A percentile compares a stretch with the other conserved stretches of the same genome.
Evolutionary conservation across 2,329 filamentous ascomycete genomes (phyloP).

Genomic region (Neofusicoccum sp.): DNA sequence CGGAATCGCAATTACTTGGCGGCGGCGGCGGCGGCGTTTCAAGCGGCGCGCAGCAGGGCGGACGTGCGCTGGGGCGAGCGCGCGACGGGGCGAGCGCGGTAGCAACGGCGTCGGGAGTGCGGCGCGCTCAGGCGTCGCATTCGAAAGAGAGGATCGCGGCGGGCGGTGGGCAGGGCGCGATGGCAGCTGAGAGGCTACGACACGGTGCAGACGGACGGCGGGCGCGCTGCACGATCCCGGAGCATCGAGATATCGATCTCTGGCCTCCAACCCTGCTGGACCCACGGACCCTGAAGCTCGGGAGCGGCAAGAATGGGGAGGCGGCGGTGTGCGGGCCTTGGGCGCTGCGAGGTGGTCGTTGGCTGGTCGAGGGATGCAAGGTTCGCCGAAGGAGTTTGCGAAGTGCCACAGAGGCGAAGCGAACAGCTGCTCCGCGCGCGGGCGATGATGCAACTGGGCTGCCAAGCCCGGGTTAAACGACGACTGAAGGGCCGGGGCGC

Average conservation of each 20-base stretch:
- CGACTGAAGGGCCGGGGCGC: neutral
- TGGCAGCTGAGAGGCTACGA: conserved; percentile 16
- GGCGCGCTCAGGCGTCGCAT: conserved; percentile 13
- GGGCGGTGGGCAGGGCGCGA: neutral
- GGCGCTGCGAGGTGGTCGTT: conserved; percentile 20
- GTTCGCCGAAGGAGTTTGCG: conserved; percentile 20
- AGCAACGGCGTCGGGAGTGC: neutral
- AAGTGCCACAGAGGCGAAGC: conserved; percentile 21
- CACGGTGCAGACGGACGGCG: conserved; percentile 9
- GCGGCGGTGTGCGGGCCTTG: conserved; percentile 19
- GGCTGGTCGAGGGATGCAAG: conserved; percentile 23
- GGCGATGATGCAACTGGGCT: conserved; percentile 17
- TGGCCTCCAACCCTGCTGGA: conserved; percentile 13
- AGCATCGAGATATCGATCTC: conserved; percentile 23
- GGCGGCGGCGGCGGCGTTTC: conserved; percentile 18
- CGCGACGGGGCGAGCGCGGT: neutral
- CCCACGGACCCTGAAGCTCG: conserved; percentile 20
- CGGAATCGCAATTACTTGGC: conserved; percentile 18
- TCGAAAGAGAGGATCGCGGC: neutral
- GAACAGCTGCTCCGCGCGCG: conserved; percentile 19
- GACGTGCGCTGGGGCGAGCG: conserved; percentile 4
- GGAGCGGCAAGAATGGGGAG: conserved; percentile 22
- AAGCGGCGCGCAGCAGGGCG: conserved; percentile 18
- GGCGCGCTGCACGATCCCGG: conserved; percentile 22
- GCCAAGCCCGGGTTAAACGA: conserved; percentile 15